A percentile compares a stretch with the other conserved stretches of the same genome.
phyloP scores from a whole-genome alignment of 305 asterid genomes.

The Coffea humblotiana region DNA sequence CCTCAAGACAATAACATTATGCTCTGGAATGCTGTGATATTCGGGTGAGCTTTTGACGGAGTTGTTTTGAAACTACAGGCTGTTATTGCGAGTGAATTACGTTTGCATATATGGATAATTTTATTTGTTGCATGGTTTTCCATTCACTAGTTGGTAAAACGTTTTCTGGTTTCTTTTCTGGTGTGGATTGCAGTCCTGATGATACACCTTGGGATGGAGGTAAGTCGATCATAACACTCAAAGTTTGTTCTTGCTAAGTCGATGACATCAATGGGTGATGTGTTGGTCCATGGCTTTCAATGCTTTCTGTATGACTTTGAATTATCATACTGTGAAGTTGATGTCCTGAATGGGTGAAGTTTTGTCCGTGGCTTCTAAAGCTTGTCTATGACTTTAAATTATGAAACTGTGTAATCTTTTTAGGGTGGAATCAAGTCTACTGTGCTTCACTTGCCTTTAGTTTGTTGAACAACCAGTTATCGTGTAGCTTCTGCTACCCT shows the following conservation, averaged over 20 bases:
- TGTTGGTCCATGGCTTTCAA: too few species aligned
- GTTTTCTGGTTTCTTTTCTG: conserved; percentile 45
- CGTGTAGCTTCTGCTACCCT: not conserved
- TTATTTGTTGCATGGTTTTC: conserved; percentile 11
- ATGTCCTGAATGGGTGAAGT: too few species aligned
- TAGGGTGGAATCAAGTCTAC: not conserved
- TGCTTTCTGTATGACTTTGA: too few species aligned
- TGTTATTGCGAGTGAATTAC: not conserved
- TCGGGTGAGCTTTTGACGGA: conserved; percentile 44
- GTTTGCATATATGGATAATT: not conserved
- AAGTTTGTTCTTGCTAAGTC: too few species aligned
- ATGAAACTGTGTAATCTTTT: not conserved
- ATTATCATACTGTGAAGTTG: too few species aligned
- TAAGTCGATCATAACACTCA: conserved; percentile 53
- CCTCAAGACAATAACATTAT: conserved; percentile 74
- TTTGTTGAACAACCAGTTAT: not conserved
- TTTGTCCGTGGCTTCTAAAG: too few species aligned
- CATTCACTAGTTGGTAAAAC: conserved; percentile 33
- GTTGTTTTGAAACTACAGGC: not conserved
- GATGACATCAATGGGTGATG: too few species aligned
- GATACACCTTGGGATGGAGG: conserved; percentile 95
- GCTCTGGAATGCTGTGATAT: conserved; percentile 94
- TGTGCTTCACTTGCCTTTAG: not conserved
- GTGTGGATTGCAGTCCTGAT: conserved; percentile 68
- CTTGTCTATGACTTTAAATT: too few species aligned